Percentiles rank a stretch among this genome's conserved stretches.
These are phyloP conservation scores for Hyphodiscus hymeniophilus DNA, from an alignment of 495 filamentous ascomycete genomes.

Conservation along the genomic window DNA sequence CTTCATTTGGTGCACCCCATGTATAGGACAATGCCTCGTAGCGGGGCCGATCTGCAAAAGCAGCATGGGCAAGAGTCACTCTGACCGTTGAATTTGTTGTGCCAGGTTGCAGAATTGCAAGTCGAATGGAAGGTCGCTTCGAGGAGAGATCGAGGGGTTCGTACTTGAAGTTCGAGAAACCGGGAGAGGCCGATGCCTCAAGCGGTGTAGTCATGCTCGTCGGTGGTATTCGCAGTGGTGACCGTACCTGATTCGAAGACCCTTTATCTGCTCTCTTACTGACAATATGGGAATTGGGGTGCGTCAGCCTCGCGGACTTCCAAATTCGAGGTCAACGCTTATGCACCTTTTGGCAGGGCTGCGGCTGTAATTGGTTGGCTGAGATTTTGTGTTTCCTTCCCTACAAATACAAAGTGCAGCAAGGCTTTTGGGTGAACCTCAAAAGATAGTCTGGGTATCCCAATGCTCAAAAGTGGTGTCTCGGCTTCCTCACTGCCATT, in stretches of 20 bases:
- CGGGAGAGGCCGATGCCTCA: neutral
- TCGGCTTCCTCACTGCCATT: conserved; percentile 4
- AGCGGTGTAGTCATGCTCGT: neutral
- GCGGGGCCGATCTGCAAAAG: conserved; percentile 6
- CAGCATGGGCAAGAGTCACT: conserved; percentile 7
- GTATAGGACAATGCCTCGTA: conserved; percentile 10
- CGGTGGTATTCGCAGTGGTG: no score
- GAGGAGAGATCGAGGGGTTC: conserved; percentile 5
- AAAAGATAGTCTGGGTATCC: neutral
- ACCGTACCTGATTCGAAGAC: no score
- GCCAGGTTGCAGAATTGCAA: conserved; percentile 6
- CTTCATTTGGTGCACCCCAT: neutral
- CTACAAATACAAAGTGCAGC: neutral
- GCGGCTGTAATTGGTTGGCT: neutral
- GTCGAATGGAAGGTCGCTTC: conserved; percentile 6
- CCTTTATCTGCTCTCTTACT: no score
- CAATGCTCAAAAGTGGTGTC: neutral
- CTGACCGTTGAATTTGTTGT: neutral
- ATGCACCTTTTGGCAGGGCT: neutral
- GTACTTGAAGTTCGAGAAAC: conserved; percentile 1
- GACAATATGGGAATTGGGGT: no score
- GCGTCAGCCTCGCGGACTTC: neutral
- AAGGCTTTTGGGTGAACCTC: no score
- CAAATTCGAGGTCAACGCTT: no score
- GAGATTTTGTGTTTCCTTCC: neutral